These are phyloP conservation scores for Aspergillus intermedius DNA, from an alignment of 2,329 filamentous ascomycete species.

Conservation along the genomic window DNA sequence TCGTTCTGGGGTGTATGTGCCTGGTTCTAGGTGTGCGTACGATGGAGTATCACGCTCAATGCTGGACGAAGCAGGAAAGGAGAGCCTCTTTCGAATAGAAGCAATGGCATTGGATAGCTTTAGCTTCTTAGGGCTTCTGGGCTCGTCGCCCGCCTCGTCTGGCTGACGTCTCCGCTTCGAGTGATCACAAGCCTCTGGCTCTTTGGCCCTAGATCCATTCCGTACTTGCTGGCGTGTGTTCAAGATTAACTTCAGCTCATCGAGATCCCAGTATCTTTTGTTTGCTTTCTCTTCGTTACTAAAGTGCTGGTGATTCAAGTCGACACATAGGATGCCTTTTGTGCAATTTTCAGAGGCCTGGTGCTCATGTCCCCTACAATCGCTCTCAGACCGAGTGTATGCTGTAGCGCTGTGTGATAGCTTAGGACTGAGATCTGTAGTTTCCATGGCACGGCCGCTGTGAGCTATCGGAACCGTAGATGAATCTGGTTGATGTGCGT, in stretches of 20 bases:
- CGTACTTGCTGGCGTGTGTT: neutral
- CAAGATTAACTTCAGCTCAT: constrained; percentile 18
- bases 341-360: neutral
- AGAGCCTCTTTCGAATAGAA: neutral
- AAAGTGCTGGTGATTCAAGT: constrained; percentile 4
- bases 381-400: neutral
- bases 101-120: neutral
- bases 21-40: neutral
- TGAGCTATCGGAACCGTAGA: too few species aligned
- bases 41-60: neutral
- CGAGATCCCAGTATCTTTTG: constrained; percentile 15
- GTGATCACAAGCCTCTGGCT: neutral
- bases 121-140: neutral
- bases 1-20: neutral
- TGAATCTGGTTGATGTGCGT: neutral
- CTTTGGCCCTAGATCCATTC: neutral
- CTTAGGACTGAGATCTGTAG: neutral
- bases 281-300: neutral
- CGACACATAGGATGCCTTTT: constrained; percentile 7
- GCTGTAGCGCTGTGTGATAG: neutral
- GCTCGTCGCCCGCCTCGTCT: neutral
- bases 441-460: too few species aligned
- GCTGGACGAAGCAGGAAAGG: neutral
- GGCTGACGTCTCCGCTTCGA: neutral
- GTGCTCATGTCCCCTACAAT: neutral